phyloP scores from a whole-genome alignment of 1,284 basidiomycete species.

The Apiotrichum veenhuisii region DNA sequence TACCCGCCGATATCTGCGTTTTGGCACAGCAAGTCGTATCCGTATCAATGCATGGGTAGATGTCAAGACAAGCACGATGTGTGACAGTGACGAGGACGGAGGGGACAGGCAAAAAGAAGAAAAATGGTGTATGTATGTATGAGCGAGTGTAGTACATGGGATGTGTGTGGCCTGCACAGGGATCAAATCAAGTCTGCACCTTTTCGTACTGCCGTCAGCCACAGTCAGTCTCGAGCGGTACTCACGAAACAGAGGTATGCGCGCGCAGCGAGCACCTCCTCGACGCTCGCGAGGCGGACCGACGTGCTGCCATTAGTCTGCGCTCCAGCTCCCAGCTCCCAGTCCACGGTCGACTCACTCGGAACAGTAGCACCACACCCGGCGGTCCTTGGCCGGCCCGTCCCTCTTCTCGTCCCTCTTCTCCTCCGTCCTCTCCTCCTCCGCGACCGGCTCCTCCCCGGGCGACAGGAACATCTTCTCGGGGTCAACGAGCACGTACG shows the following conservation, averaged over 20 bases:
- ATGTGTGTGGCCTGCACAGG: too few relatives aligned
- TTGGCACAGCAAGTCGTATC: too few relatives aligned
- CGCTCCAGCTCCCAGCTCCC: too few relatives aligned
- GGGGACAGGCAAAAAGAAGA: too few relatives aligned
- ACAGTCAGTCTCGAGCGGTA: background rate
- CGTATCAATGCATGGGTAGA: too few relatives aligned
- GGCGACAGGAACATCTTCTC: constrained; percentile 30
- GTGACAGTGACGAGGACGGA: too few relatives aligned
- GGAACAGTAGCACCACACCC: constrained; percentile 86
- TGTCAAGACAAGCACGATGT: too few relatives aligned
- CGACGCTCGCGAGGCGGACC: constrained; percentile 71
- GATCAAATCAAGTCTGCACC: too few relatives aligned
- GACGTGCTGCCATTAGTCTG: constrained; percentile 52
- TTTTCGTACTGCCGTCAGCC: constrained; percentile 23
- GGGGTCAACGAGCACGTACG: constrained; percentile 55
- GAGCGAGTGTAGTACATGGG: too few relatives aligned
- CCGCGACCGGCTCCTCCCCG: background rate
- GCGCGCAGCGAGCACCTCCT: constrained; percentile 83
- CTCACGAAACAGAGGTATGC: constrained; percentile 66
- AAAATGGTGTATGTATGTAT: too few relatives aligned
- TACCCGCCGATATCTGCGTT: too few relatives aligned
- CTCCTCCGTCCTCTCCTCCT: background rate
- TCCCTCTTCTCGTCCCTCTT: constrained; percentile 18
- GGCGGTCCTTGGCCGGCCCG: constrained; percentile 30
- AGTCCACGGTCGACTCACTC: constrained; percentile 46